Evolutionary conservation across 1,284 basidiomycete species (phyloP), one percentile per base, ranked within the genome.

Genomic region (Phylloboletellus chloephorus): DNA sequence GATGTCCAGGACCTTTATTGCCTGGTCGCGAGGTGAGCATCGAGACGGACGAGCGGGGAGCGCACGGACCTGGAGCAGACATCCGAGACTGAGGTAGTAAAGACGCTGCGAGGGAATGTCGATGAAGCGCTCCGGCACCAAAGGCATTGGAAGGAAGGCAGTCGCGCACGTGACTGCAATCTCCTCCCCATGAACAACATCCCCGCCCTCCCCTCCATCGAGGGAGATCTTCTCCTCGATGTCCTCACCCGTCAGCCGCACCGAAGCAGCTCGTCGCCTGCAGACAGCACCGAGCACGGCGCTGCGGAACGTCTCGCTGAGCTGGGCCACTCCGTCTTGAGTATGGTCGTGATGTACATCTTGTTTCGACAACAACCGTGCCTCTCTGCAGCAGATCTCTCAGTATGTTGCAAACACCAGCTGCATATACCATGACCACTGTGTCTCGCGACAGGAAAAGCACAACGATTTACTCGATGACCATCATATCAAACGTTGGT

Each of bases 1-100:
- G 38, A 83, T 71, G 56, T 88, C 79, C 31, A 80, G 61, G 4
- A 75, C 42, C 64, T 88, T 88, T 48, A 82, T 19, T 34, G 58
- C 58, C 62, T 61, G 43, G 32, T 2, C 7, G 28, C 10, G 16
- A 4, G 7, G 41, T 56, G 31, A 54, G 49, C 4, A 29, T 34
- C 17, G 12, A 15, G 11, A 16, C 4, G n/a, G 8, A n/a, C 0
- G 3, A 6, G 15, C 7, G 9, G 1, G 0, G 7, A 0, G 10
- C 2, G 15, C 2, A 52, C 58, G 43, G 41, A 73, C 76, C 67
- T 79, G 76, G 31, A 75, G 68, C 3, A 79, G 60, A 33, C 72
- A 63, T 4, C 73, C 76, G 15, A 79, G 56, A 47, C 76, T 76
- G 31, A 79, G 63, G 48, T 67, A 68, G 49, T 79, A 79, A 6